Conservation (phyloP, 768 basidiomycete species). For the Trametes punicea region DNA sequence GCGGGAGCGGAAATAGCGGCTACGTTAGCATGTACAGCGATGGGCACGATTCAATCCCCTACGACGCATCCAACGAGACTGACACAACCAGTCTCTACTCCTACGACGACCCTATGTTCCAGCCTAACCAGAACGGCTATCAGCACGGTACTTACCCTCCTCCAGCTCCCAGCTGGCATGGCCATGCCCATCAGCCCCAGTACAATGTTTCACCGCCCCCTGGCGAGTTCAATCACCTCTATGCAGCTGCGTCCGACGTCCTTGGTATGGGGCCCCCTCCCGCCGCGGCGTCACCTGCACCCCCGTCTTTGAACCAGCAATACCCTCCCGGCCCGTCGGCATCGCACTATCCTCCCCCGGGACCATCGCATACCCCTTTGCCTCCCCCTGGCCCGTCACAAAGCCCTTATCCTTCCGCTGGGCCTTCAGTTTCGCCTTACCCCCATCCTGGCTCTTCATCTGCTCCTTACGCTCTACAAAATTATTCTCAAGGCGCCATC, state of each 20-base stretch:
- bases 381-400: conserved; percentile 15
- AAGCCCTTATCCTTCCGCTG: conserved; percentile 14
- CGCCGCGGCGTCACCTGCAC: conserved; percentile 24
- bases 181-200: conserved; percentile 14
- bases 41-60: conserved; percentile 19
- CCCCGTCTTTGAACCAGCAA: conserved; percentile 20
- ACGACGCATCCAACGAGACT: conserved; percentile 30
- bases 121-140: conserved; percentile 14
- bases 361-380: conserved; percentile 4
- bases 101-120: conserved; percentile 33
- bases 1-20: conserved; percentile 33
- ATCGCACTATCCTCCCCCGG: conserved; percentile 14
- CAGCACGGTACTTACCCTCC: conserved; percentile 8
- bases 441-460: conserved; percentile 7
- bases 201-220: conserved; percentile 15
- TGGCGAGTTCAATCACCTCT: conserved; percentile 53
- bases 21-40: conserved; percentile 31
- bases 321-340: conserved; percentile 10
- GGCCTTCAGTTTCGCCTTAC: conserved; percentile 9
- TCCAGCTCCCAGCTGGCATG: conserved; percentile 13
- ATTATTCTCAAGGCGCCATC: conserved; percentile 12
- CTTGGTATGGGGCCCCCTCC: conserved; percentile 74
- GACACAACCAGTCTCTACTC: conserved; percentile 38
- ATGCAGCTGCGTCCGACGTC: conserved; percentile 76
- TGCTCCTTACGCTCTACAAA: conserved; percentile 9